Evolutionary conservation across 805 yeast genomes (phyloP).

Genomic region (Candida silvatica): DNA sequence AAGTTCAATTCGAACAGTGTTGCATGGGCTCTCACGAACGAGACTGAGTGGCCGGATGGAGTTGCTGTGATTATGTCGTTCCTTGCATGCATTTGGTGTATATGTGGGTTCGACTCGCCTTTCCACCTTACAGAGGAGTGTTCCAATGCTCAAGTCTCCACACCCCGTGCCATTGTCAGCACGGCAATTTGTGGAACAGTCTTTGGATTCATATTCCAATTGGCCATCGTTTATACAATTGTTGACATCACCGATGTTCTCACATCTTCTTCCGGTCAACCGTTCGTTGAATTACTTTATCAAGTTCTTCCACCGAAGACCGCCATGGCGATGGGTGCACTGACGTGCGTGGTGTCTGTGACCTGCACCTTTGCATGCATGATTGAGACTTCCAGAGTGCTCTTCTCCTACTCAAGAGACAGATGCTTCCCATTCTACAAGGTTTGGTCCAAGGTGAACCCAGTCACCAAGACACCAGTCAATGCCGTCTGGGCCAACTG

Average conservation of each 20-base stretch:
- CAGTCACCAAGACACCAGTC: constrained; percentile 50
- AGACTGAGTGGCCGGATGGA: constrained; percentile 56
- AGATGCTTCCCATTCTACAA: constrained; percentile 54
- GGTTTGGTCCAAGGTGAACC: constrained; percentile 40
- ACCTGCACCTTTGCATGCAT: constrained; percentile 48
- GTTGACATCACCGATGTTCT: constrained; percentile 40
- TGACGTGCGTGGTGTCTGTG: constrained; percentile 35
- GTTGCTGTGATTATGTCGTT: constrained; percentile 48
- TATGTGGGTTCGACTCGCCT: constrained; percentile 72
- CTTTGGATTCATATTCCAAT: constrained; percentile 47
- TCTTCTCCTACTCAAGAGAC: constrained; percentile 62
- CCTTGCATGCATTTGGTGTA: constrained; percentile 59
- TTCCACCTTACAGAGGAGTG: constrained; percentile 70
- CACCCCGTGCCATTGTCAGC: constrained; percentile 60
- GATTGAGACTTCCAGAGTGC: constrained; percentile 59
- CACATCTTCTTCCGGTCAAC: constrained; percentile 46
- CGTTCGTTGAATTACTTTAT: constrained; percentile 46
- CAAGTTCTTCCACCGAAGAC: constrained; percentile 37
- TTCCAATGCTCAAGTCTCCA: constrained; percentile 52
- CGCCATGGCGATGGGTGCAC: constrained; percentile 33
- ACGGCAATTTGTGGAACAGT: constrained; percentile 48
- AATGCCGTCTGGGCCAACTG: constrained; percentile 56
- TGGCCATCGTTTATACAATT: constrained; percentile 53
- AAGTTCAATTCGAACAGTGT: constrained; percentile 38
- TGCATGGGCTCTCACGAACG: constrained; percentile 52